Evolutionary conservation across 257 asterid genomes (phyloP).

Genomic region (Petunia axillaris): DNA sequence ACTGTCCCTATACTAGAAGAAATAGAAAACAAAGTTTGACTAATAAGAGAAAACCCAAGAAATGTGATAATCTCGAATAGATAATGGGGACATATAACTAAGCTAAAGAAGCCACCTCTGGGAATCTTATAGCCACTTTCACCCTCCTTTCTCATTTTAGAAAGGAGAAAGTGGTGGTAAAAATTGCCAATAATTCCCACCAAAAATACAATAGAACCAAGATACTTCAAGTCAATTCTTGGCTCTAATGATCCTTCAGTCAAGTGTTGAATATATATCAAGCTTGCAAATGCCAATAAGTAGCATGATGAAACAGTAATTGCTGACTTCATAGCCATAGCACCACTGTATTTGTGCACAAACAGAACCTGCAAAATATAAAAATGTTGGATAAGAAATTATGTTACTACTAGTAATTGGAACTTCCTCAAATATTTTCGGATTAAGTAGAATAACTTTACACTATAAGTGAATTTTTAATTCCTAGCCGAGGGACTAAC

Average conservation of each 20-base stretch:
- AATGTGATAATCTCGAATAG: conserved; percentile 59
- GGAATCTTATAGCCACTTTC: conserved; percentile 61
- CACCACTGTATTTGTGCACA: conserved; percentile 61
- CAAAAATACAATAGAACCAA: conserved; percentile 45
- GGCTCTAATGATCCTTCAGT: conserved; percentile 46
- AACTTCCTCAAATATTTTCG: too few relatives aligned
- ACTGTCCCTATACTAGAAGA: conserved; percentile 44
- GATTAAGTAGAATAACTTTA: too few relatives aligned
- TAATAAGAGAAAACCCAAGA: conserved; percentile 55
- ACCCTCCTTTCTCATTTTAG: conserved; percentile 52
- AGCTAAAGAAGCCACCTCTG: conserved; percentile 53
- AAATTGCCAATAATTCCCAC: conserved; percentile 61
- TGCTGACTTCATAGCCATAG: conserved; percentile 50
- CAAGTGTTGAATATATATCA: conserved; percentile 52
- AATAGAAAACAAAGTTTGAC: conserved; percentile 52
- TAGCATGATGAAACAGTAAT: conserved; percentile 49
- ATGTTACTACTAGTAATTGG: neutral
- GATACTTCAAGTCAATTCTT: conserved; percentile 40
- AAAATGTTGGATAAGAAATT: neutral
- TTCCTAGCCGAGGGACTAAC: too few relatives aligned
- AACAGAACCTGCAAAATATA: conserved; percentile 50
- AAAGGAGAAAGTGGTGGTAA: conserved; percentile 68
- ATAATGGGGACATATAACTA: conserved; percentile 70
- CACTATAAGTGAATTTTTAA: too few relatives aligned
- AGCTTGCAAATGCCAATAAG: conserved; percentile 43